Percentiles rank a stretch among this genome's conserved stretches.
Evolutionary conservation across 352 stramenopile species (phyloP).

Genomic region (Globisporangium solare): DNA sequence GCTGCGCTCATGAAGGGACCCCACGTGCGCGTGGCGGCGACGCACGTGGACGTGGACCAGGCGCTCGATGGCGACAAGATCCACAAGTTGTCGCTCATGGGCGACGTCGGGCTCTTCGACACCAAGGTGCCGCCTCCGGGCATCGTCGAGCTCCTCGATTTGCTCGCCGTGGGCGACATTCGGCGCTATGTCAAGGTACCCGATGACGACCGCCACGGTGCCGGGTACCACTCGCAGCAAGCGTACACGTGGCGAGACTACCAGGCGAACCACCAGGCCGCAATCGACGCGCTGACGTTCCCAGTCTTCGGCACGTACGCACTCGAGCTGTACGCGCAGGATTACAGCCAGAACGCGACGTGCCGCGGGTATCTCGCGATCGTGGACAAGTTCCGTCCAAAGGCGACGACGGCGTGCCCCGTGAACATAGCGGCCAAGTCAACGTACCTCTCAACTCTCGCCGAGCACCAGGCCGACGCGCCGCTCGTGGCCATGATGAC

Average conservation of each 20-base stretch:
- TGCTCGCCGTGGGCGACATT: conserved; percentile 15
- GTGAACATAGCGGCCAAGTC: conserved; percentile 34
- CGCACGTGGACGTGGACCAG: conserved; percentile 6
- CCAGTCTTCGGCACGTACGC: conserved; percentile 53
- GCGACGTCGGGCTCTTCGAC: conserved; percentile 14
- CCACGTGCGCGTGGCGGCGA: background rate
- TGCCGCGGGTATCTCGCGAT: conserved; percentile 54
- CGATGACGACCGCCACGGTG: background rate
- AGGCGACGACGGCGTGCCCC: conserved; percentile 34
- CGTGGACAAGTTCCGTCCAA: conserved; percentile 50
- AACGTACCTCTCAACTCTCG: background rate
- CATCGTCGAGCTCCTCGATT: conserved; percentile 15
- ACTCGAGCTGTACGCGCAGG: conserved; percentile 35
- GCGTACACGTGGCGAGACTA: conserved; percentile 49
- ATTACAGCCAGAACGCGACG: conserved; percentile 35
- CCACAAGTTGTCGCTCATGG: conserved; percentile 12
- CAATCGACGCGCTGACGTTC: conserved; percentile 42
- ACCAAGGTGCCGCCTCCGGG: conserved; percentile 2
- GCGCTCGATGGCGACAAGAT: conserved; percentile 11
- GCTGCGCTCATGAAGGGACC: background rate
- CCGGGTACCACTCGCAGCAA: background rate
- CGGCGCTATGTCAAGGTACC: conserved; percentile 3
- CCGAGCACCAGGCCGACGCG: background rate
- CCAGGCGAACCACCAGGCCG: conserved; percentile 25
- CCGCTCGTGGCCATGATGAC: conserved; percentile 24